Base-by-base conservation (phyloP, 257 asterid genomes). In the Solanum virginianum region DNA sequence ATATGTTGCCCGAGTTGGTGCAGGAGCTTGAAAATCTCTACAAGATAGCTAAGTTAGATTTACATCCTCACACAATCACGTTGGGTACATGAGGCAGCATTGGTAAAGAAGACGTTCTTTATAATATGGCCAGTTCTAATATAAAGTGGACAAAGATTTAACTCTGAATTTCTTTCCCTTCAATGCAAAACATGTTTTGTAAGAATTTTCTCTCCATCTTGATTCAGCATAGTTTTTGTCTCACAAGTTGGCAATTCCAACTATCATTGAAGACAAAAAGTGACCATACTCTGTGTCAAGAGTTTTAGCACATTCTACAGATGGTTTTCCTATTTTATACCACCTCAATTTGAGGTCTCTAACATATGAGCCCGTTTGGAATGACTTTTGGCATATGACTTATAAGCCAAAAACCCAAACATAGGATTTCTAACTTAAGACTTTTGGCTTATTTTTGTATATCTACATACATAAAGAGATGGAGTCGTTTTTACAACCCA, bases 1-100 rank as follows among this genome's bases (percentile, higher is more conserved):
- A 88, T 92, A 96, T 53, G 99, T 96, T 10, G 98, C 88, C 59
- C 98, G 97, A 26, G 98, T 97, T 4, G 99, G 99, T 8, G 96
- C 96, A 7, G 98, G 98, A 59, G 94, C 90, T 36, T 94, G 92
- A 84, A 96, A 94, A 90, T 32, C 36, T 94, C 98, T 94, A 94
- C 94, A 87, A 86, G 70, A 80, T 83, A 32, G 65, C 81, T 47
- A 88, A 18, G 54, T 70, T 70, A 70, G 53, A 70, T 9, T 68
- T 70, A 4, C 53, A 39, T 39, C 53, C 9, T 18, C 53, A 16
- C 26, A 18, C 4, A 17, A 15, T 66, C 12, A 2, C 22, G 4
- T 36, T 4, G 51, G 18, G 29, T 5, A 70, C 4, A 70, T 39
- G 26, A 70, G 39, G 80, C 9, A 18, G 24, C 26, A 36, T 45